phyloP scores from a whole-genome alignment of 192 early-diverging fungal species.

The Dispira parvispora region DNA sequence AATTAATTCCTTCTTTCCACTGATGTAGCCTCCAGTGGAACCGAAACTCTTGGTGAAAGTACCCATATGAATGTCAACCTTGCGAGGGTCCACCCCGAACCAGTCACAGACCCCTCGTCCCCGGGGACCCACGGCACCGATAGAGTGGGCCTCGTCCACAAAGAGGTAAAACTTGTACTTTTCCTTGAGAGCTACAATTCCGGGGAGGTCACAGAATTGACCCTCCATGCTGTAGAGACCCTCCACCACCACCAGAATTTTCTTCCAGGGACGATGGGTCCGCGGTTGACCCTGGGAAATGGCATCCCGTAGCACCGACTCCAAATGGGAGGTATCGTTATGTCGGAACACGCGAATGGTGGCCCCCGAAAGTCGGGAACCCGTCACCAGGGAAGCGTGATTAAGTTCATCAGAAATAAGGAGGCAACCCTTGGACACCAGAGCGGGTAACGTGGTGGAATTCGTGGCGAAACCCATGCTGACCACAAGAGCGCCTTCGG shows the following conservation, averaged over 20 bases:
- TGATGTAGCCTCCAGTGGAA: constrained; percentile 91
- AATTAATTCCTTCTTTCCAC: constrained; percentile 52
- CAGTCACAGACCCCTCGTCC: constrained; percentile 95
- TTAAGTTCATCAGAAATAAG: constrained; percentile 94
- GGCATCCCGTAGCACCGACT: constrained; percentile 59
- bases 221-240: constrained; percentile 98
- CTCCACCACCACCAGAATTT: constrained; percentile 92
- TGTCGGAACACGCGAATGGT: constrained; percentile 87
- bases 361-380: constrained; percentile 80
- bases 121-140: constrained; percentile 84
- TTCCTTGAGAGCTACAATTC: constrained; percentile 72
- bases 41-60: constrained; percentile 98
- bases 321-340: constrained; percentile 71
- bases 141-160: constrained; percentile 94
- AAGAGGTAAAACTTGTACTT: constrained; percentile 94
- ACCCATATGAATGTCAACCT: constrained; percentile 92
- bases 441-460: constrained; percentile 78
- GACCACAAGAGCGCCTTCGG: constrained; percentile 70
- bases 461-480: constrained; percentile 98
- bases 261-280: constrained; percentile 97
- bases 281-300: constrained; percentile 94
- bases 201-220: constrained; percentile 71
- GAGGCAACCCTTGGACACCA: constrained; percentile 69
- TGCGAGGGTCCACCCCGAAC: constrained; percentile 72
- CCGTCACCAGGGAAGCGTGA: constrained; percentile 87